Base-by-base conservation (phyloP, 257 asterid species). In the Pogostemon cablin region DNA sequence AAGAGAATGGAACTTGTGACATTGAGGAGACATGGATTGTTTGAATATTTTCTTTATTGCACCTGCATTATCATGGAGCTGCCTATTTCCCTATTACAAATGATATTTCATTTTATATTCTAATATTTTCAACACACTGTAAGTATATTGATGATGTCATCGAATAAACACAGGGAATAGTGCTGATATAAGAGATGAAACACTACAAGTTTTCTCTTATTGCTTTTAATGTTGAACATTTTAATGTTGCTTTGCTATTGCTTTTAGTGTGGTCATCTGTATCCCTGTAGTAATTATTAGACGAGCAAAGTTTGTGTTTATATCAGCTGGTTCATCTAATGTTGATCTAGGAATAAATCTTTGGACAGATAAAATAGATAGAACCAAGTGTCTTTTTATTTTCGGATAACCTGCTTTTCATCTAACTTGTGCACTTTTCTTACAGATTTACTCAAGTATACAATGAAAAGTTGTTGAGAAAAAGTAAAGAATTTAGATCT, bases 381-480 rank as follows among this genome's bases (percentile, higher is more conserved):
- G 7, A 73, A 65, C 56, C 46, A 15, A 38, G 10, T 37, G 58
- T 73, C 73, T 8, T 37, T 66, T 25, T 25, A 25, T 25, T 56
- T 66, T 56, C 72, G 37, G 44, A 48, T 69, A n/a, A 73, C 72
- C 72, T 65, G 72, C 55, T 73, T 73, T 37, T 44, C 60, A 56
- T 65, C 67, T 37, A 65, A 65, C 72, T 73, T 65, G 39, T 34
- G 43, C 35, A 60, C 40, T 52, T 25, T 58, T 54, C 61, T 54
- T 8, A 48, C 42, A 8, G 58, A 54, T 5, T 64, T 35, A 44
- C 53, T 55, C 6, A 32, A 65, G 68, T 48, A 65, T 65, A 65
- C 52, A 68, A 74, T 66, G 78, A 40, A 43, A 43, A 2, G 77
- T 56, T 65, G 77, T 65, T 73, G 77, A 63, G 54, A 65, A 39